Evolutionary conservation across 2,329 filamentous ascomycete genomes (phyloP), one percentile per base, ranked within the genome.

Genomic region (Trichoderma cornu-damae): DNA sequence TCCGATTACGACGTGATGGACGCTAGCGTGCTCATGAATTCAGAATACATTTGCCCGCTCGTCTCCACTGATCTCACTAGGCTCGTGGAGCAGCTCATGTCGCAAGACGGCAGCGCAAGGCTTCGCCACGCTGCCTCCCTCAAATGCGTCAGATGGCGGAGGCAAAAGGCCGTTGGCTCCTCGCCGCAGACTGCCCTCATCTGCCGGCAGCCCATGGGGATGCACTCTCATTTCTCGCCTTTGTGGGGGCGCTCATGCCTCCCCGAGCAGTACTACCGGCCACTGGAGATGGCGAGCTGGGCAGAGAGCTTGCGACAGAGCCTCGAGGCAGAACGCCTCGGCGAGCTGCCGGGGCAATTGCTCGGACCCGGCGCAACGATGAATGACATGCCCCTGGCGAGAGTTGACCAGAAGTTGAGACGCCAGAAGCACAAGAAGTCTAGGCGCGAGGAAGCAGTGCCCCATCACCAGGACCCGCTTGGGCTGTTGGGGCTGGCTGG

Each of bases 21-120:
- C 69, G 93, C 92, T 16, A 96, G 90, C 66, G 77, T 96, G 0
- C 79, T 97, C 16, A 97, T 97, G 93, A 91, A 86, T 57, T 87
- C 92, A 1, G 89, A 94, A 65, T 97, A 96, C 68, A 77, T 94
- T 12, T 87, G 90, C 60, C 93, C 93, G 1, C 77, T 96, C 4
- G 73, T 89, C 3, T 73, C 82, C 0, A 94, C 90, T 7, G 92
- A 97, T 40, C 81, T 97, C 2, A 66, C 71, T 4, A 71, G 75
- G 7, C 77, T 97, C 1, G 81, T 96, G n/a, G 76, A 84, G 7
- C 82, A 83, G 16, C 75, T 96, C 0, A 92, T 97, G 64, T 86
- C 90, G 44, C 79, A 81, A 3, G 86, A 93, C 44, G 91, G 88
- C 34, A 82, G 91, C 35, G 81, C 88, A 3, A 92, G 89, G 79